A percentile compares a stretch with the other conserved stretches of the same genome.
phyloP scores from a whole-genome alignment of 495 filamentous ascomycete genomes.

The Usnea hakonensis region DNA sequence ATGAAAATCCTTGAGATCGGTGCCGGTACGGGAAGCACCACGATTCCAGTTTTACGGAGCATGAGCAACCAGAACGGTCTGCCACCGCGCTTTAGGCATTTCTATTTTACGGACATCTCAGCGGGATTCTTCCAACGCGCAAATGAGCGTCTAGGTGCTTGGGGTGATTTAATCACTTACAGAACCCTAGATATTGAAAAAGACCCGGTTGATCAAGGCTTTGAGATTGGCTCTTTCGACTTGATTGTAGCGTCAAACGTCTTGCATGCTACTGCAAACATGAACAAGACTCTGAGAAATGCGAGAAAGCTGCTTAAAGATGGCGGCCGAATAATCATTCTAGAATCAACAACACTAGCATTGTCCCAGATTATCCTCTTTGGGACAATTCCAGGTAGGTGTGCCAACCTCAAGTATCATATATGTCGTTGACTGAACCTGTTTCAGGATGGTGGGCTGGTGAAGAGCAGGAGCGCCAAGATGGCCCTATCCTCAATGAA shows the following conservation, averaged over 20 bases:
- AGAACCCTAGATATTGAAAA: slow-evolving; percentile 19
- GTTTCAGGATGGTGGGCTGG: slow-evolving; percentile 28
- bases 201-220: slow-evolving; percentile 37
- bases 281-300: slow-evolving; percentile 34
- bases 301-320: slow-evolving; percentile 25
- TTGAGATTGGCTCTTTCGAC: slow-evolving; percentile 24
- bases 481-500: slow-evolving; percentile 11
- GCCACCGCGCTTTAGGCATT: not conserved
- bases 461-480: slow-evolving; percentile 12
- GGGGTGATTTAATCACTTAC: slow-evolving; percentile 7
- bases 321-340: slow-evolving; percentile 21
- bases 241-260: slow-evolving; percentile 24
- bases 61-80: slow-evolving; percentile 20
- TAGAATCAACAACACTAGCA: slow-evolving; percentile 13
- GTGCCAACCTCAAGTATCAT: too few relatives aligned
- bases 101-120: slow-evolving; percentile 37
- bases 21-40: slow-evolving; percentile 23
- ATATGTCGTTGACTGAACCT: not conserved
- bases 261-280: slow-evolving; percentile 25
- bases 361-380: slow-evolving; percentile 11
- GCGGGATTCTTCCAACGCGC: slow-evolving; percentile 33
- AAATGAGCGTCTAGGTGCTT: slow-evolving; percentile 14
- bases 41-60: slow-evolving; percentile 31
- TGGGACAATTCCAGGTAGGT: slow-evolving; percentile 6
- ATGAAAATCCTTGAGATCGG: slow-evolving; percentile 30